Evolutionary conservation across 805 yeast genomes (phyloP).

Genomic region (Pichia occidentalis): DNA sequence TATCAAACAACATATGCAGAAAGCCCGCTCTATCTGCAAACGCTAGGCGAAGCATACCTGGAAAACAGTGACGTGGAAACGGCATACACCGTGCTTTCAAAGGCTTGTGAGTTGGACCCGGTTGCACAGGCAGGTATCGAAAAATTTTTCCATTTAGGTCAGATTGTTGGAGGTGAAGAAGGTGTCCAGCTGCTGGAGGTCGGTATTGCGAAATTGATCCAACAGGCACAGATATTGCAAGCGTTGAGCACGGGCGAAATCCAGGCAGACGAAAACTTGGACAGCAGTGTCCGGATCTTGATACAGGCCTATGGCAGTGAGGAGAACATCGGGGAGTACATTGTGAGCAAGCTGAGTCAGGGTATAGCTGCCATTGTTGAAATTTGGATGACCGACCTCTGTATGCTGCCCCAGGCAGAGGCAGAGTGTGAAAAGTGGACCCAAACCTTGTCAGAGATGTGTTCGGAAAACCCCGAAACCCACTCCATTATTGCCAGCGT

Average conservation of each 20-base stretch:
- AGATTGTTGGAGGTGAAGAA: slow-evolving; percentile 74
- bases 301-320: slow-evolving; percentile 25
- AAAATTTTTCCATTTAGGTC: slow-evolving; percentile 86
- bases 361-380: slow-evolving; percentile 84
- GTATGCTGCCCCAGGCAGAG: slow-evolving; percentile 92
- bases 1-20: slow-evolving; percentile 31
- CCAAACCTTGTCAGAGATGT: slow-evolving; percentile 53
- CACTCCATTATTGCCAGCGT: slow-evolving; percentile 81
- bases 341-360: slow-evolving; percentile 57
- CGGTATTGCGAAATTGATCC: slow-evolving; percentile 52
- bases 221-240: slow-evolving; percentile 24
- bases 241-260: slow-evolving; percentile 3
- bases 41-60: slow-evolving; percentile 68
- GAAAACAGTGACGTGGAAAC: slow-evolving; percentile 75
- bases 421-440: slow-evolving; percentile 66
- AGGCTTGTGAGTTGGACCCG: slow-evolving; percentile 65
- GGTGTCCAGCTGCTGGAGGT: slow-evolving; percentile 58
- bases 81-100: slow-evolving; percentile 58
- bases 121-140: slow-evolving; percentile 62
- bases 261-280: slow-evolving; percentile 12
- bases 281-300: slow-evolving; percentile 21
- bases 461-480: slow-evolving; percentile 63
- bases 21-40: slow-evolving; percentile 42
- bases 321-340: slow-evolving; percentile 29
- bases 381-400: slow-evolving; percentile 95